Conservation (phyloP, 2,329 filamentous ascomycete genomes). For the Fusarium sp. region DNA sequence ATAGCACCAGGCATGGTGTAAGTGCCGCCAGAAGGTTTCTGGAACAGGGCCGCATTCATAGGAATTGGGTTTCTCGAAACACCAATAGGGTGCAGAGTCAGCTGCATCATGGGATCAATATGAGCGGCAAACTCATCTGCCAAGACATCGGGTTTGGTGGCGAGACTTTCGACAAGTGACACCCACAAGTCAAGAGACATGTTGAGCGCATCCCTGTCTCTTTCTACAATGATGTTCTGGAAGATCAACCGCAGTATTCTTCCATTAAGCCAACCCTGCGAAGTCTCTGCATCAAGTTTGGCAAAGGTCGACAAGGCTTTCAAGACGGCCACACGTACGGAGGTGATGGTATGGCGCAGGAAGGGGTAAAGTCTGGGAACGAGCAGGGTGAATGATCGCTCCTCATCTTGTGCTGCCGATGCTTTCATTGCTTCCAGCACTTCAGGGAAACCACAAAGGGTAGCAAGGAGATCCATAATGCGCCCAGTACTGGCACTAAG, state of each 20-base stretch:
- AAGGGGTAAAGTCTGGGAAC: conserved; percentile 97
- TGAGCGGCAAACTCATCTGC: conserved; percentile 79
- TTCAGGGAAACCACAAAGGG: conserved; percentile 92
- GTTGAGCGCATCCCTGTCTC: conserved; percentile 83
- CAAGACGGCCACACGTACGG: conserved; percentile 90
- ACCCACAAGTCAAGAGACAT: conserved; percentile 90
- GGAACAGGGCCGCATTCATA: conserved; percentile 90
- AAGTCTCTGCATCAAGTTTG: conserved; percentile 81
- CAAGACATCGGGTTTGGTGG: conserved; percentile 72
- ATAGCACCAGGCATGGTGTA: conserved; percentile 69
- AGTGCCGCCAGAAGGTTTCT: conserved; percentile 90
- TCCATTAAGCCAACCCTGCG: conserved; percentile 92
- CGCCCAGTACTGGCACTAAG: conserved; percentile 96
- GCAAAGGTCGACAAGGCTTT: conserved; percentile 94
- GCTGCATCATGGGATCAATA: conserved; percentile 82
- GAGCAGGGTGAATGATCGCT: conserved; percentile 90
- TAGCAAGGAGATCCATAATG: conserved; percentile 97
- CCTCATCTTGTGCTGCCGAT: conserved; percentile 84
- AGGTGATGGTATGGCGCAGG: conserved; percentile 95
- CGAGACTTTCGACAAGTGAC: conserved; percentile 77
- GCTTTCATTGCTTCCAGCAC: conserved; percentile 94
- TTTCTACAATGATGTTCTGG: conserved; percentile 94
- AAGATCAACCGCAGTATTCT: conserved; percentile 90
- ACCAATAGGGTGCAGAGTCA: conserved; percentile 91
- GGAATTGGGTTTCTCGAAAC: conserved; percentile 90